These are phyloP conservation scores for Rosa chinensis DNA, from an alignment of 306 rosid species.

Conservation along the genomic window DNA sequence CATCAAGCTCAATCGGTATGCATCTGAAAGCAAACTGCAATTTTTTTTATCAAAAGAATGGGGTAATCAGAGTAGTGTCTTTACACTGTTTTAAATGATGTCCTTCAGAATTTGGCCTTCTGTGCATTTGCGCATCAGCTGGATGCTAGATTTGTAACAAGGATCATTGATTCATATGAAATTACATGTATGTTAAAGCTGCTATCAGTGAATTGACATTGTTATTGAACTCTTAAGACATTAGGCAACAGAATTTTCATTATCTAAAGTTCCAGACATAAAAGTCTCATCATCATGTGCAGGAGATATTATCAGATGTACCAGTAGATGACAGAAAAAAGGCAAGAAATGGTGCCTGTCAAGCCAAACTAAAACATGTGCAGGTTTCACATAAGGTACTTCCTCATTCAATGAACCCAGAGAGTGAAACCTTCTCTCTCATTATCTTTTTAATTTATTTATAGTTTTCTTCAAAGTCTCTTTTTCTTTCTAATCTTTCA, in stretches of 20 bases:
- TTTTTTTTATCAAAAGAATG: too few relatives aligned
- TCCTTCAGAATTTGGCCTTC: background rate
- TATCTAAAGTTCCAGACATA: background rate
- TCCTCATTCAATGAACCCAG: conserved; percentile 19
- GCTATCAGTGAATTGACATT: conserved; percentile 1
- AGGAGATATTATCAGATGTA: conserved; percentile 80
- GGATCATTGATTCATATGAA: background rate
- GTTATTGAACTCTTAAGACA: background rate
- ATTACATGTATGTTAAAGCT: background rate
- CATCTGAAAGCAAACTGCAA: background rate
- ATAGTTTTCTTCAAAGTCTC: background rate
- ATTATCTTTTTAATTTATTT: conserved; percentile 8
- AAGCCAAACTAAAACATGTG: conserved; percentile 58
- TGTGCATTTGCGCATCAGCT: background rate
- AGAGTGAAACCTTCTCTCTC: conserved; percentile 19
- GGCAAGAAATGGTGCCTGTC: conserved; percentile 41
- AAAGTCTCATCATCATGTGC: conserved; percentile 19
- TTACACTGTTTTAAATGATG: background rate
- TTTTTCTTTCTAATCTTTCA: conserved; percentile 8
- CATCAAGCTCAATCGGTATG: too few relatives aligned
- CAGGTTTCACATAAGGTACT: conserved; percentile 83
- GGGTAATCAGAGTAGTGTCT: background rate
- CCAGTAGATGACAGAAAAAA: conserved; percentile 65
- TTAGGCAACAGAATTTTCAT: background rate
- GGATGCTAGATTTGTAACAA: background rate